phyloP scores from a whole-genome alignment of 352 stramenopile species.

The Pythium insidiosum region DNA sequence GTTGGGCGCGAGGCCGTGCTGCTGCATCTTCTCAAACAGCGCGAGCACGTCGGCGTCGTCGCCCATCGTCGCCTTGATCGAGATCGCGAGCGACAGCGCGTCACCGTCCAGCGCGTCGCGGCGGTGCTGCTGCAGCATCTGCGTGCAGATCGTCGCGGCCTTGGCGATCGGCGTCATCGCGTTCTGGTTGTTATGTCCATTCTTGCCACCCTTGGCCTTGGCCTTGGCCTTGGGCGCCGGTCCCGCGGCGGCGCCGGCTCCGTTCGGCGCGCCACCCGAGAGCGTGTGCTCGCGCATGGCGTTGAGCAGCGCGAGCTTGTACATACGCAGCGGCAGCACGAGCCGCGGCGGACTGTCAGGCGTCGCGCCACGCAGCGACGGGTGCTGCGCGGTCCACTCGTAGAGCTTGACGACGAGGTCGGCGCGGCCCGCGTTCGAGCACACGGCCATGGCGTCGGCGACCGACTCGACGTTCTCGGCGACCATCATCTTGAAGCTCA shows the following conservation, averaged over 20 bases:
- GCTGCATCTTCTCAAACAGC: constrained; percentile 67
- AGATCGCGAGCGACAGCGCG: constrained; percentile 71
- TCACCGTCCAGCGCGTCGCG: constrained; percentile 44
- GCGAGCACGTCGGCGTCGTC: constrained; percentile 74
- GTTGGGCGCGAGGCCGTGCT: constrained; percentile 48
- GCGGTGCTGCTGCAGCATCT: constrained; percentile 53
- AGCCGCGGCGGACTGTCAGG: too few relatives aligned
- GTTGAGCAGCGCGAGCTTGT: constrained; percentile 49
- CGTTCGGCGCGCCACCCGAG: too few relatives aligned
- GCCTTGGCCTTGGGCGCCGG: too few relatives aligned
- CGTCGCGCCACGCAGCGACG: constrained; percentile 24
- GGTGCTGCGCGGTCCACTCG: constrained; percentile 31
- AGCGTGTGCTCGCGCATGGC: constrained; percentile 35
- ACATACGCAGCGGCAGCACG: constrained; percentile 51
- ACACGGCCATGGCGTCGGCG: constrained; percentile 61
- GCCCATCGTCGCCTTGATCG: constrained; percentile 54
- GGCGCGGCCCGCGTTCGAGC: constrained; percentile 27
- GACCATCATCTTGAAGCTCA: constrained; percentile 59
- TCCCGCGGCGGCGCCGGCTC: constrained; percentile 13
- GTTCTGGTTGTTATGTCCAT: too few relatives aligned
- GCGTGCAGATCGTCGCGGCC: constrained; percentile 45
- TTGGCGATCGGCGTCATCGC: constrained; percentile 23
- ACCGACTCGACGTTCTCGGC: constrained; percentile 63
- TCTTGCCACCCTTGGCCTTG: too few relatives aligned
- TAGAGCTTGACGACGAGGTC: constrained; percentile 60